Base-by-base conservation (phyloP, 2,329 filamentous ascomycete genomes). In the Fusarium avenaceum region DNA sequence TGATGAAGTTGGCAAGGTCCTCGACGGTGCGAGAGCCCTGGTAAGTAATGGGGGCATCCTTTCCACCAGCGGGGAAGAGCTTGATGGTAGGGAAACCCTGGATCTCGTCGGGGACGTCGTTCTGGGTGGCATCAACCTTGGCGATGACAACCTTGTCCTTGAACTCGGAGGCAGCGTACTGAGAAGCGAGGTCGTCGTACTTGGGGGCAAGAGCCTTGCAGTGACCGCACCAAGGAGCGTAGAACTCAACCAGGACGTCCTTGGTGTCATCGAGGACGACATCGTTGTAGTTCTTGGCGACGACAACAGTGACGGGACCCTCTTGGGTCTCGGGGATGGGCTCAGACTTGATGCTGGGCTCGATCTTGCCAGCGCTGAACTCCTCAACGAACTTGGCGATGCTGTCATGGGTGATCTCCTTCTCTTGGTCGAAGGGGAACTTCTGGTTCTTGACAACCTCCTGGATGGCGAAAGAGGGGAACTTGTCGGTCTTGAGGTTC, bases 81-180 rank as follows among this genome's bases (percentile, higher is more conserved):
- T 98, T 98, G 88, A 99, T 97, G 80, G 96, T 99, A 59, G 96
- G 96, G 91, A 99, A 99, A 70, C 96, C 96, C 81, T 93, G 89
- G 77, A 99, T 93, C 84, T 97, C 93, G 81, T 98, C 95, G 60
- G 96, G 96, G 60, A 98, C 93, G 76, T 99, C 96, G 85, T 99
- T 99, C 84, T 84, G 83, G 67, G 96, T 99, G 62, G 96, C 96
- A 78, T 99, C 96, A 73, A 99, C 91, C 91, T 99, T 99, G 82
- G 94, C 96, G 78, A 99, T 92, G 75, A 96, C 86, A 63, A 99
- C 92, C 83, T 93, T 90, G 83, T 90, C 86, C 80, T 92, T 92
- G 82, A 90, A 91, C 74, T 92, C 90, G 84, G 91, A 85, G 89
- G 89, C 81, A 88, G 89, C 85, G 84, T 93, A 97, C 62, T 89